Conservation (phyloP, 441 rosid species). For the Monsonia emarginata region DNA sequence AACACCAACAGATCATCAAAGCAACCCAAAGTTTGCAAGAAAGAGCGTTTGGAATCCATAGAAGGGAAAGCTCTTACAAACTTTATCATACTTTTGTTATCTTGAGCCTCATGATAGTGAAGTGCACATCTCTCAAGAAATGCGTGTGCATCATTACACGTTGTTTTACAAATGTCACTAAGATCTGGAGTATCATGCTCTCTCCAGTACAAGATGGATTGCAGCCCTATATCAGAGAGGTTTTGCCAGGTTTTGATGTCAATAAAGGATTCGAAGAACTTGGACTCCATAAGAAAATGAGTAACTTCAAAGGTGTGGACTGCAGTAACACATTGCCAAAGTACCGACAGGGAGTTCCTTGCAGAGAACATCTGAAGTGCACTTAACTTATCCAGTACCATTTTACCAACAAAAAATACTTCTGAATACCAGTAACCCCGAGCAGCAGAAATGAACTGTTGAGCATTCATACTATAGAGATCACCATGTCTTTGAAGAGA, state of each 20-base stretch:
- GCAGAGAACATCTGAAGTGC: slow-evolving; percentile 10
- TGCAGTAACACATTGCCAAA: slow-evolving; percentile 21
- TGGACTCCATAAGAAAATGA: slow-evolving; percentile 24
- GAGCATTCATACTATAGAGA: slow-evolving; percentile 19
- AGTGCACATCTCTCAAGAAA: slow-evolving; percentile 32
- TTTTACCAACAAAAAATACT: slow-evolving; percentile 30
- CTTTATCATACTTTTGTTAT: slow-evolving; percentile 32
- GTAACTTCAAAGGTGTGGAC: slow-evolving; percentile 22
- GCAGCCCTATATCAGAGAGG: slow-evolving; percentile 11
- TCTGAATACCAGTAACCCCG: slow-evolving; percentile 31
- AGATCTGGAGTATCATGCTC: background rate
- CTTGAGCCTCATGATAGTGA: slow-evolving; percentile 23
- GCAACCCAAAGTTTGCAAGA: slow-evolving; percentile 26
- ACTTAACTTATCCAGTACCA: slow-evolving; percentile 27
- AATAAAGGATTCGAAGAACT: slow-evolving; percentile 12
- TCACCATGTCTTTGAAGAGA: slow-evolving; percentile 11
- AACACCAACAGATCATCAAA: slow-evolving; percentile 32
- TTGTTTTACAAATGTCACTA: background rate
- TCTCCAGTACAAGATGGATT: slow-evolving; percentile 29
- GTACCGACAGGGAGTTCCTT: slow-evolving; percentile 17
- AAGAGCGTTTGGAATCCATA: slow-evolving; percentile 17
- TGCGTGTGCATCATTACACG: background rate
- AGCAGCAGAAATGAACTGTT: slow-evolving; percentile 31
- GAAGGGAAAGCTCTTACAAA: slow-evolving; percentile 31
- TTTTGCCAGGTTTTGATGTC: background rate